Evolutionary conservation across 1,139 yeast genomes (phyloP).

Genomic region (Debaryomyces psychrophilus): DNA sequence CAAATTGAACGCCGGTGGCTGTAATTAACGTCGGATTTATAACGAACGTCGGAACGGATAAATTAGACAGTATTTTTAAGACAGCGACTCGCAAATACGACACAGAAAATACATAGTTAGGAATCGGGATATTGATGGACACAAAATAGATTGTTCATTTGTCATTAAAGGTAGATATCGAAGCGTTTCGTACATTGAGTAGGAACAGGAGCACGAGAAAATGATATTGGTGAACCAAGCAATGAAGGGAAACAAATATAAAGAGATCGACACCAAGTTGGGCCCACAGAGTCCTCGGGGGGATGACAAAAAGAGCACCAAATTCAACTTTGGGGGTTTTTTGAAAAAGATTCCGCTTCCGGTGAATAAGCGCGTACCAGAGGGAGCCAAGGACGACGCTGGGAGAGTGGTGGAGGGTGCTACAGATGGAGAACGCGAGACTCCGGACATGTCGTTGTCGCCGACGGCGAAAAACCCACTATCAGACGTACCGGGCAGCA

Average conservation of each 20-base stretch:
- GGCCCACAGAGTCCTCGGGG: conserved; percentile 2
- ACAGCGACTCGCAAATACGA: background rate
- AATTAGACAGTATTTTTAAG: background rate
- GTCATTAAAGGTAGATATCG: background rate
- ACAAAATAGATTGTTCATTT: background rate
- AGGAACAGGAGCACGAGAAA: background rate
- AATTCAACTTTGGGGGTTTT: conserved; percentile 26
- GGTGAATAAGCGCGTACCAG: conserved; percentile 1
- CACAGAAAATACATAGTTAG: background rate
- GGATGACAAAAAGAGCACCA: conserved; percentile 8
- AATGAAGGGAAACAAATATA: conserved; percentile 6
- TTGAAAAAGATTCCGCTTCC: conserved; percentile 20
- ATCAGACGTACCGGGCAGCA: background rate
- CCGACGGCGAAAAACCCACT: conserved; percentile 2
- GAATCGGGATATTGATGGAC: background rate
- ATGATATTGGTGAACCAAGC: conserved; percentile 7
- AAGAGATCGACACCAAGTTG: background rate
- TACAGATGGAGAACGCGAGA: background rate
- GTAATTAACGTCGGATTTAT: background rate
- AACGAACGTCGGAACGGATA: background rate
- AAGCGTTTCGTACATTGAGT: background rate
- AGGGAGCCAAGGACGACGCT: background rate
- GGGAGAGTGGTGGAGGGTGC: too few relatives aligned
- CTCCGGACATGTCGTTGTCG: conserved; percentile 2
- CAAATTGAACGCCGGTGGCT: background rate